phyloP scores from a whole-genome alignment of 441 rosid species.

The Corymbia calophylla region DNA sequence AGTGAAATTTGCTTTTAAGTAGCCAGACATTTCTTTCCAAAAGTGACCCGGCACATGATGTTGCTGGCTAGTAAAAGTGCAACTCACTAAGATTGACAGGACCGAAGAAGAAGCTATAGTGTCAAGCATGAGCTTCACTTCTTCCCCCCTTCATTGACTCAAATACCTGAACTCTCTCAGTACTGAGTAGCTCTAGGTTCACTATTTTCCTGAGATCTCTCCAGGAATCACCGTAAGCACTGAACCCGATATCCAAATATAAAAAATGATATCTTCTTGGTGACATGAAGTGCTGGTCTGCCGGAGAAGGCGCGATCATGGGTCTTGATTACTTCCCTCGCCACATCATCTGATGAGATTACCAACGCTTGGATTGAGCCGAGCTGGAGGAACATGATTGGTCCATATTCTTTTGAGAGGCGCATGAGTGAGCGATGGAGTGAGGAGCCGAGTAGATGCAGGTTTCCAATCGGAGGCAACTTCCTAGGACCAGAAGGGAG shows the following conservation, averaged over 20 bases:
- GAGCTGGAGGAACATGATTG: not conserved
- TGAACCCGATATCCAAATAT: not conserved
- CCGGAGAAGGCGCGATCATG: not conserved
- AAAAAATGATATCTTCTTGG: not conserved
- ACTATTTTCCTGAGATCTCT: not conserved
- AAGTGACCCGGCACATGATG: conserved; percentile 9
- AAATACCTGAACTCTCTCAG: conserved; percentile 15
- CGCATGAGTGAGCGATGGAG: not conserved
- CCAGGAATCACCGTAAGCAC: not conserved
- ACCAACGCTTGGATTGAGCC: not conserved
- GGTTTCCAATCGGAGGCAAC: not conserved
- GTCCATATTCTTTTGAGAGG: not conserved
- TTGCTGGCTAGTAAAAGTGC: not conserved
- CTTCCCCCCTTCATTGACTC: conserved; percentile 12
- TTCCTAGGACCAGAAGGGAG: not conserved
- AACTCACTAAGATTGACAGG: conserved; percentile 9
- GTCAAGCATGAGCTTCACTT: conserved; percentile 1
- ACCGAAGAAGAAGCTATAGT: not conserved
- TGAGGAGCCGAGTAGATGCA: not conserved
- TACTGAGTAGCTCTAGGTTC: conserved; percentile 10
- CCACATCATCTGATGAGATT: not conserved
- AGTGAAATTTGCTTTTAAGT: conserved; percentile 10
- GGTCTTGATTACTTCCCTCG: not conserved
- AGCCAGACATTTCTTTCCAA: conserved; percentile 2
- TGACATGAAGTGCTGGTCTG: not conserved